Evolutionary conservation across 331 rosid species (phyloP), one percentile per base, ranked within the genome.

Genomic region (Malus hybrid): DNA sequence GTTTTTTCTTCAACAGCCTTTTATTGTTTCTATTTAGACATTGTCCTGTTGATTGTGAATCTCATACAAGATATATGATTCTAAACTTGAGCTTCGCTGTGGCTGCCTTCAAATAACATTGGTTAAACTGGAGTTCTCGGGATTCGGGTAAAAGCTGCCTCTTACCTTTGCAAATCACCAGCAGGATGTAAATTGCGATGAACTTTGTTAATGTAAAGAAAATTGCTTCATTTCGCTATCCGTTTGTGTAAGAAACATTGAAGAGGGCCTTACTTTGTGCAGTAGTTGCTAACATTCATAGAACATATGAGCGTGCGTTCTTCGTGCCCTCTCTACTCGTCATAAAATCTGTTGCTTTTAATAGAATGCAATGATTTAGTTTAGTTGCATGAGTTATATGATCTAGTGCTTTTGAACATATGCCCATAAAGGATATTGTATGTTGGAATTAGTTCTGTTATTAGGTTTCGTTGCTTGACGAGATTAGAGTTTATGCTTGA

Each of bases 151-250:
- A 75, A 80, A 79, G 81, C 77, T 79, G 84, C 79, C 72, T 42
- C 48, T 42, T 63, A 75, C 57, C 42, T 65, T 76, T 72, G 87
- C 77, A 39, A 81, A 80, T 83, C 77, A 78, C 69, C 77, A 70
- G 80, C 68, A 65, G 80, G 78, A 67, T 85, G 88, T 87, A 87
- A 83, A 90, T 86, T 76, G 70, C 80, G 82, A 50, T 75, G 81
- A 78, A 72, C 76, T 44, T 55, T 81, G 79, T 67, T 77, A 81
- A 72, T 90, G 90, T 91, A 83, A 86, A 93, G 86, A 70, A 83
- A 86, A 80, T 83, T 82, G 80, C 64, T 85, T 71, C 86, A 42
- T 68, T 80, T 84, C 77, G 81, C 82, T 72, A 75, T 68, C 80
- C 76, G 72, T 82, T 71, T 82, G 77, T 74, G 78, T 83, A 19